Conservation (phyloP, 371 early-diverging fungal species). For the Haplosporangium sp. region DNA sequence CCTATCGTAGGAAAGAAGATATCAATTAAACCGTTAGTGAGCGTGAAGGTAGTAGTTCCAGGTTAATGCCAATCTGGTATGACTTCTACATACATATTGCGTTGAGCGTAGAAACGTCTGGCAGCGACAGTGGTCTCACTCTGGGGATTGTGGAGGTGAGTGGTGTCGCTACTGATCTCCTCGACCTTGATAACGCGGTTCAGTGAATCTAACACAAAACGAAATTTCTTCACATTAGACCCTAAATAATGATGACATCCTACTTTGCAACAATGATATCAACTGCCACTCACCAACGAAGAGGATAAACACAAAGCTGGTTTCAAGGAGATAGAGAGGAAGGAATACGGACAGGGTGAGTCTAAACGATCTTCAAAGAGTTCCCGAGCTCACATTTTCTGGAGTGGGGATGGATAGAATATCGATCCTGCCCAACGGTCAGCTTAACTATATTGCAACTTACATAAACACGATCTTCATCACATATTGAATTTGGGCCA, state of each 20-base stretch:
- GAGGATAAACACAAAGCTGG: slow-evolving; percentile 70
- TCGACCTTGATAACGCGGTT: slow-evolving; percentile 75
- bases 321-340: background rate
- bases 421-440: background rate
- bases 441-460: slow-evolving; percentile 21
- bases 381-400: too few species aligned
- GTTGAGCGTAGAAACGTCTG: slow-evolving; percentile 88
- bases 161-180: slow-evolving; percentile 55
- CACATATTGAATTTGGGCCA: slow-evolving; percentile 60
- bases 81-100: slow-evolving; percentile 76
- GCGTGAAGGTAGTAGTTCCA: background rate
- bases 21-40: background rate
- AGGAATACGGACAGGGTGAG: background rate
- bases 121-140: slow-evolving; percentile 74
- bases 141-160: slow-evolving; percentile 54
- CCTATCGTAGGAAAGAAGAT: slow-evolving; percentile 21
- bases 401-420: too few species aligned
- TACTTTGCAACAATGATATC: slow-evolving; percentile 65
- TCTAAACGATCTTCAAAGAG: background rate
- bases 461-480: slow-evolving; percentile 74
- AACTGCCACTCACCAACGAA: slow-evolving; percentile 63
- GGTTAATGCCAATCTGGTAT: too few species aligned
- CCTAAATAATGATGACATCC: slow-evolving; percentile 7
- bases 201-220: slow-evolving; percentile 65
- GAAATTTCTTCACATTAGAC: background rate